Percentiles rank a stretch among this genome's conserved stretches.
phyloP scores from a whole-genome alignment of 116 monocot genomes.

The Dioscorea cayenensis region DNA sequence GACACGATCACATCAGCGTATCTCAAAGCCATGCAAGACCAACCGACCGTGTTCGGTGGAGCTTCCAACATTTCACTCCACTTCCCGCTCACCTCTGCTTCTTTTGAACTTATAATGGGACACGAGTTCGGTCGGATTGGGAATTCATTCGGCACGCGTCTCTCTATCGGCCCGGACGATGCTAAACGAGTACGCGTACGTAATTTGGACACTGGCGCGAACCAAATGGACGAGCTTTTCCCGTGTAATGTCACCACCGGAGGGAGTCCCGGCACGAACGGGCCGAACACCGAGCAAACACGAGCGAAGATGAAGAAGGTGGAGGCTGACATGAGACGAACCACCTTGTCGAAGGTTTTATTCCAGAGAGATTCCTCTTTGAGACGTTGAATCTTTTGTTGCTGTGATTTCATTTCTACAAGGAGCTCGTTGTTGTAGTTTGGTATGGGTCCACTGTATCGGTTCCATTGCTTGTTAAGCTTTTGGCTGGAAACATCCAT shows the following conservation, averaged over 20 bases:
- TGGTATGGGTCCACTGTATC: conserved; percentile 24
- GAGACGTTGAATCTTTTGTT: conserved; percentile 36
- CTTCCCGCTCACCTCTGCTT: neutral
- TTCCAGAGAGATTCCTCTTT: conserved; percentile 71
- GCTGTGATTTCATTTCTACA: conserved; percentile 31
- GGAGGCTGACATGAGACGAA: conserved; percentile 47
- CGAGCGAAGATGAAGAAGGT: conserved; percentile 45
- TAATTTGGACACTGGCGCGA: conserved; percentile 3
- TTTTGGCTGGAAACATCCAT: conserved; percentile 47
- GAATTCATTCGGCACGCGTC: conserved; percentile 2
- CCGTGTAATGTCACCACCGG: neutral
- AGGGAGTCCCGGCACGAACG: conserved; percentile 53
- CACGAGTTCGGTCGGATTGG: conserved; percentile 43
- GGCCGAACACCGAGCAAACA: conserved; percentile 50
- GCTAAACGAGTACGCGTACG: conserved; percentile 2
- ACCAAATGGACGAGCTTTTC: neutral
- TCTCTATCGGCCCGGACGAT: conserved; percentile 52
- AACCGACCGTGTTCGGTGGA: conserved; percentile 33
- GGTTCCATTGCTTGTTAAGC: conserved; percentile 9
- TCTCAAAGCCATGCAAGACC: conserved; percentile 35
- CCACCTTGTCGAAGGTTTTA: conserved; percentile 38
- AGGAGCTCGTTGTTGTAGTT: conserved; percentile 3
- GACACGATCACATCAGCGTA: conserved; percentile 58
- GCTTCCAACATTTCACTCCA: conserved; percentile 19
- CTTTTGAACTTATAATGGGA: conserved; percentile 25